phyloP scores from a whole-genome alignment of 495 filamentous ascomycete species.

The Xylaria scruposa region DNA sequence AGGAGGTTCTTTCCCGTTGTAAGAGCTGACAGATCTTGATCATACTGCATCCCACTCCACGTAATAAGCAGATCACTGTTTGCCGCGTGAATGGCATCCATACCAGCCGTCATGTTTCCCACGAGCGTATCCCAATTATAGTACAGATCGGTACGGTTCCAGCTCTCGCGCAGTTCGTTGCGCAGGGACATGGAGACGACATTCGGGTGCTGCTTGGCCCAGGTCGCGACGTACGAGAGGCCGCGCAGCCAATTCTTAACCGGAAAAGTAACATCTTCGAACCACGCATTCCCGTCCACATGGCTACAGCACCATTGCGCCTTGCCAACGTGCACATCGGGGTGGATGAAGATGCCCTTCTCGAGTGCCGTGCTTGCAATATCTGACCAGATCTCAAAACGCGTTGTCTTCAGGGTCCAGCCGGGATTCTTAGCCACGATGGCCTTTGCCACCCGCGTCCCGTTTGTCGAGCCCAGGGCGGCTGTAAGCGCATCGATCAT shows the following conservation, averaged over 20 bases:
- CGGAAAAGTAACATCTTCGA: conserved; percentile 60
- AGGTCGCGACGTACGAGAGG: conserved; percentile 56
- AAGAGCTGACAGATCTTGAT: conserved; percentile 56
- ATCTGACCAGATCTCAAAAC: conserved; percentile 49
- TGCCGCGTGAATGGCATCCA: conserved; percentile 53
- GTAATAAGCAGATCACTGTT: conserved; percentile 62
- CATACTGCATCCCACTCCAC: conserved; percentile 63
- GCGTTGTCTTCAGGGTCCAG: conserved; percentile 53
- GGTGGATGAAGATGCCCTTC: conserved; percentile 59
- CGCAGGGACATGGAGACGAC: conserved; percentile 58
- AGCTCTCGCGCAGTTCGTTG: conserved; percentile 58
- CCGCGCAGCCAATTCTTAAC: conserved; percentile 58
- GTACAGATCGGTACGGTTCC: conserved; percentile 39
- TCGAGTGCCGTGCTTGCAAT: conserved; percentile 51
- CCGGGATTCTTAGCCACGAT: conserved; percentile 53
- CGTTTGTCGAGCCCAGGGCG: conserved; percentile 54
- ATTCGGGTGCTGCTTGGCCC: conserved; percentile 53
- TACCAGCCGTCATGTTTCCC: conserved; percentile 54
- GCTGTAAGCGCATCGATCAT: conserved; percentile 51
- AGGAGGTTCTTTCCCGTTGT: conserved; percentile 48
- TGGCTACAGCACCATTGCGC: conserved; percentile 63
- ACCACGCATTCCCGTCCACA: conserved; percentile 64
- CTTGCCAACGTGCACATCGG: conserved; percentile 65
- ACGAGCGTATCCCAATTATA: conserved; percentile 63
- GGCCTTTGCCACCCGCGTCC: conserved; percentile 49